A percentile compares a stretch with the other conserved stretches of the same genome.
Evolutionary conservation across 106 monocot species (phyloP).

Genomic region (Dendrobium huoshanense): DNA sequence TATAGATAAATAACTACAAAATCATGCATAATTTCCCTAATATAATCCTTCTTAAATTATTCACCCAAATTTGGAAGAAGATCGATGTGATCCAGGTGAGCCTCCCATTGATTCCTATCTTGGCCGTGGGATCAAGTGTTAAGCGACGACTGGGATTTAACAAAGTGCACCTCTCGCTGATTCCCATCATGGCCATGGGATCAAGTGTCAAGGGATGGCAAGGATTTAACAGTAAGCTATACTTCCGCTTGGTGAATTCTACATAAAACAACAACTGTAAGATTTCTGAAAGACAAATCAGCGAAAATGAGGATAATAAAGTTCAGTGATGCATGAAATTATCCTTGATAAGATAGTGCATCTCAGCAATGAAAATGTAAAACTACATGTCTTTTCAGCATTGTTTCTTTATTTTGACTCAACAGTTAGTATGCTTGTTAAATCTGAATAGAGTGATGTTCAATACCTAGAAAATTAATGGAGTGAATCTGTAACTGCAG

Average conservation of each 20-base stretch:
- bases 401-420: not conserved
- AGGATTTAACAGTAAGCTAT: not conserved
- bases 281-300: not conserved
- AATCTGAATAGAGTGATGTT: not conserved
- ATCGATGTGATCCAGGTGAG: too few species aligned
- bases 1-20: too few species aligned
- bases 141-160: too few species aligned
- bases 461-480: not conserved
- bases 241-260: not conserved
- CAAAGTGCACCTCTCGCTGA: too few species aligned
- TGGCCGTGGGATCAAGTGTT: too few species aligned
- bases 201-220: too few species aligned
- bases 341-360: not conserved
- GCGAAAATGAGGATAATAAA: not conserved
- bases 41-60: too few species aligned
- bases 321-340: not conserved
- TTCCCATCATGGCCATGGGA: too few species aligned
- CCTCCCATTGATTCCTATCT: too few species aligned
- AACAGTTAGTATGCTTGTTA: not conserved
- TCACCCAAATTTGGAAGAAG: too few species aligned
- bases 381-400: not conserved
- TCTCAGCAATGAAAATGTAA: not conserved
- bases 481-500: not conserved
- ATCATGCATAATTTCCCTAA: too few species aligned
- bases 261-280: not conserved